Evolutionary conservation across 192 early-diverging fungal species (phyloP), one percentile per base, ranked within the genome.

Genomic region (Entophlyctis luteolus): DNA sequence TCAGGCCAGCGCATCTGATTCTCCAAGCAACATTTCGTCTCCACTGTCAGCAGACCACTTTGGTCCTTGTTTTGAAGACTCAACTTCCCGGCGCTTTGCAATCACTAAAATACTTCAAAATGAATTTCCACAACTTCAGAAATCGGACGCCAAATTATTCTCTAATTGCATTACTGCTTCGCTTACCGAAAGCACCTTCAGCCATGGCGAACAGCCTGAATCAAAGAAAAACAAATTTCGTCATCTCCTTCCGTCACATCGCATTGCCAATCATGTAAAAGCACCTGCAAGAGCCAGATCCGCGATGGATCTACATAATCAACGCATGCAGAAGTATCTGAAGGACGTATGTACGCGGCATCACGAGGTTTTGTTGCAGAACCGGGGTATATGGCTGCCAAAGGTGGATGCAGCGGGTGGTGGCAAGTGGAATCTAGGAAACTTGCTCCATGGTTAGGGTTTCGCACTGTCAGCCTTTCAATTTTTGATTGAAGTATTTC

Each of bases 381-480:
- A 70, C 49, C 22, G 68, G 18, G 68, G 68, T 8, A 23, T 70
- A 5, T 36, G 31, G 32, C 25, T 63, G 46, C 60, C 60, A n/a
- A 45, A 45, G 5, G 46, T 59, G 16, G 48, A 53, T 23, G 27
- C 33, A 4, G 6, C 23, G 46, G 23, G 29, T 16, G 38, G 31
- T 14, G 58, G 58, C 3, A 59, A 52, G 34, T 52, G 48, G 57
- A 70, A 70, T 53, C 34, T 70, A 4, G 68, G 68, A 8, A 70
- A 50, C 57, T 6, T 70, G 45, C 49, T 70, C 4, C 45, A 70
- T 35, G 62, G 62, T 65, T 18, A 54, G 48, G 31, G 14, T 0
- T 1, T 22, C 2, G 8, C 16, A 48, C 0, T 62, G 18, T 29
- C 0, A 1, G 16, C 22, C 39, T 37, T 32, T 0, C 16, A 0